Evolutionary conservation across 2,329 filamentous ascomycete species (phyloP), one percentile per base, ranked within the genome.

Genomic region (Calonectria hawksworthii): DNA sequence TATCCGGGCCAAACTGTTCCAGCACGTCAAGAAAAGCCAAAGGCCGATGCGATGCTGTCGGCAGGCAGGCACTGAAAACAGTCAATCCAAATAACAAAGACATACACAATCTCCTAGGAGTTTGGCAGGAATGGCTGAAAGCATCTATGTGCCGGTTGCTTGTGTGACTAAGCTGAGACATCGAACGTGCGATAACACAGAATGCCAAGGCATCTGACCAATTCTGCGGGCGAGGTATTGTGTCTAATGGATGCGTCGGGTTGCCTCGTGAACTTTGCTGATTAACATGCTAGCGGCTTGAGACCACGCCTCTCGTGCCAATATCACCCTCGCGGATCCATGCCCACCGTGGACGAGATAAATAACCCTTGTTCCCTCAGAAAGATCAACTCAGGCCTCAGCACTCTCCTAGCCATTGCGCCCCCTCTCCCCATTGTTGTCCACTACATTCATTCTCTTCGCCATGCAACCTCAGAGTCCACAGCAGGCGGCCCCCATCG

Each of bases 401-500:
- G 52, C 38, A 61, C 34, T 56, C 67, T 44, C 34, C 34, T 4
- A 54, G 51, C 66, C 32, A 34, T 16, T 50, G n/a, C 11, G 30
- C 30, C 36, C n/a, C 14, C n/a, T 54, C 34, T 21, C 44, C 59
- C 28, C 52, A 51, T 38, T 63, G 41, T 32, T 30, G 14, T 36
- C 36, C 21, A 50, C 2, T 47, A 50, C 47, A 47, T 50, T 38
- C 52, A 64, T 51, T 26, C 50, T 51, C 13, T n/a, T 28, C 26
- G 28, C 26, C 65, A 69, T 73, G 54, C n/a, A 34, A 21, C 50
- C 70, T 26, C n/a, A 50, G 4, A 26, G n/a, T 52, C 32, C 52
- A n/a, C 52, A 44, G 34, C 36, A 66, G 38, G 51, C 36, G 26
- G 51, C 28, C 14, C 87, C 87, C 52, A 84, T 89, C 47, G 87